Conservation (phyloP, 2,329 filamentous ascomycete genomes). For the Blumeriella jaapii region DNA sequence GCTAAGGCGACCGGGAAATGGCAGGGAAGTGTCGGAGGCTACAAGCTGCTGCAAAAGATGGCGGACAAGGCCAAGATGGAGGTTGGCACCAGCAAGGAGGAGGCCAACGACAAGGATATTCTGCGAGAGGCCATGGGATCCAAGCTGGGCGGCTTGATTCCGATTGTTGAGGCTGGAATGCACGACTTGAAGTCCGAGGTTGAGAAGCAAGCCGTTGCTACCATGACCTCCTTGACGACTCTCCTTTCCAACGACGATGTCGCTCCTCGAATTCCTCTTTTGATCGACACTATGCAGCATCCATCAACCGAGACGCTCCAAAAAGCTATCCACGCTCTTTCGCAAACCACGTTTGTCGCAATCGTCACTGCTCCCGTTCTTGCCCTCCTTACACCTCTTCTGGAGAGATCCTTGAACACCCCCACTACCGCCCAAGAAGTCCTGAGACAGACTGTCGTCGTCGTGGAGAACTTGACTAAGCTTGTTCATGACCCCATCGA, state of each 20-base stretch:
- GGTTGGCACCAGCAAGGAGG: conserved; percentile 65
- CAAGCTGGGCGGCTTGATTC: conserved; percentile 76
- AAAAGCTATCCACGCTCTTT: conserved; percentile 93
- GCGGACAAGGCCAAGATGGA: conserved; percentile 87
- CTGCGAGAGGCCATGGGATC: conserved; percentile 84
- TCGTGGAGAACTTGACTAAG: conserved; percentile 96
- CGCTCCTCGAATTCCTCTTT: conserved; percentile 76
- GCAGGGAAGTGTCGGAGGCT: conserved; percentile 87
- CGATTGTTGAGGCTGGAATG: conserved; percentile 85
- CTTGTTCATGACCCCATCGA: conserved; percentile 93
- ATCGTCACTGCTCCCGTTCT: conserved; percentile 92
- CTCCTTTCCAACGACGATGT: conserved; percentile 97
- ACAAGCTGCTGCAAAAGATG: conserved; percentile 79
- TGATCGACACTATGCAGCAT: conserved; percentile 92
- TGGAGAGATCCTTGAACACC: conserved; percentile 88
- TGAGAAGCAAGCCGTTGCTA: conserved; percentile 78
- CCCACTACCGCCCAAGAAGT: conserved; percentile 89
- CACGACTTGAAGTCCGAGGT: conserved; percentile 89
- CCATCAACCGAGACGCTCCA: conserved; percentile 79
- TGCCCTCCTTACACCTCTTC: conserved; percentile 83
- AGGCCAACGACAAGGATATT: conserved; percentile 78
- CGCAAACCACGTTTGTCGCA: conserved; percentile 96
- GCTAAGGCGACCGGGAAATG: conserved; percentile 83
- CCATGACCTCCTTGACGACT: conserved; percentile 82
- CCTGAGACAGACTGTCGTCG: conserved; percentile 86